Evolutionary conservation across 345 rosid species (phyloP).

Genomic region (Pseudoturritis turrita): DNA sequence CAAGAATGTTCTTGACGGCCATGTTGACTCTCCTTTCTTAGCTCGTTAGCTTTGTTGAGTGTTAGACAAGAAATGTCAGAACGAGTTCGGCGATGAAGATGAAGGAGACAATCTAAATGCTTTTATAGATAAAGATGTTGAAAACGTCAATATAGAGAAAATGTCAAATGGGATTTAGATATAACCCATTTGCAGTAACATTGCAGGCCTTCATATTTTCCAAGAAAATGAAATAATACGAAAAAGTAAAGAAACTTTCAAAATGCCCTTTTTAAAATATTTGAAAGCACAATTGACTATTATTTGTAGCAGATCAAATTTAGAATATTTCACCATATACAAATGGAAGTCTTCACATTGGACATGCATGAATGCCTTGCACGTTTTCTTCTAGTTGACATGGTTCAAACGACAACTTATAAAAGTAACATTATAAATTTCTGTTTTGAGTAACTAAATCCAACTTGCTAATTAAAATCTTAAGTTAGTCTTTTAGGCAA

Average conservation of each 20-base stretch:
- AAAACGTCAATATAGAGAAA: no score
- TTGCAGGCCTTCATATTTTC: background rate
- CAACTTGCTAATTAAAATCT: background rate
- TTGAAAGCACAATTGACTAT: background rate
- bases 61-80: background rate
- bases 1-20: conserved; percentile 30
- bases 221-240: background rate
- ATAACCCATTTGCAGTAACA: background rate
- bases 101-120: background rate
- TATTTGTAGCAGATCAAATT: background rate
- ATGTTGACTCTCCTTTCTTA: background rate
- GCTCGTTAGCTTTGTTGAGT: background rate
- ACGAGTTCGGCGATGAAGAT: background rate
- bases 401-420: background rate
- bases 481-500: background rate
- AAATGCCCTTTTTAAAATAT: background rate
- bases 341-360: background rate
- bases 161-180: no score
- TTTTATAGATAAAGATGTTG: conserved; percentile 31
- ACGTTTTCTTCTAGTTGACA: background rate
- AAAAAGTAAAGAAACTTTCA: background rate
- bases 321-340: background rate
- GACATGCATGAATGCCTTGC: background rate
- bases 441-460: background rate
- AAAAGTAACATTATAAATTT: background rate